Percentiles rank a stretch among this genome's conserved stretches.
Evolutionary conservation across 371 early-diverging fungal species (phyloP).

Genomic region (Syncephalastrum racemosum): DNA sequence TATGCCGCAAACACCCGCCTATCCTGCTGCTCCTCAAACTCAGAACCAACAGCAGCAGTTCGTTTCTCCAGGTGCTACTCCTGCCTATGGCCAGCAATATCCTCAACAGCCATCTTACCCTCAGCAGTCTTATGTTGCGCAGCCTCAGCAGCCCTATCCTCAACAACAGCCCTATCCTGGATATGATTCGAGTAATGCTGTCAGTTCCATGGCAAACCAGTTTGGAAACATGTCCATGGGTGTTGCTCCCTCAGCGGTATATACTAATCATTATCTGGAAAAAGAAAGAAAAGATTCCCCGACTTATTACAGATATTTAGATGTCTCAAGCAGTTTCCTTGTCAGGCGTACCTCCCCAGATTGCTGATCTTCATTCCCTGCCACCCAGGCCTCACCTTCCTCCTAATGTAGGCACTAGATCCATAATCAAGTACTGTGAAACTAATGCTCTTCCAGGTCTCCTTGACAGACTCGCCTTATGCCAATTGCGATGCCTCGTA

Average conservation of each 20-base stretch:
- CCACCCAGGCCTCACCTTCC: constrained; percentile 62
- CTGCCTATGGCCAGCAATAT: constrained; percentile 25
- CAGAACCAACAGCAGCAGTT: constrained; percentile 21
- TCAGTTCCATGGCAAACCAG: constrained; percentile 39
- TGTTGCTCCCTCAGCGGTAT: constrained; percentile 15
- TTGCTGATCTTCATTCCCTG: constrained; percentile 54
- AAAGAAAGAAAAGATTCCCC: neutral
- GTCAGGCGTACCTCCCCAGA: constrained; percentile 57
- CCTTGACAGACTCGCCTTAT: constrained; percentile 68
- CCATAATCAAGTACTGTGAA: neutral
- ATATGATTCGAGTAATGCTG: constrained; percentile 25
- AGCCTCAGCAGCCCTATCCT: constrained; percentile 19
- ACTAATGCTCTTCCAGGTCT: constrained; percentile 38
- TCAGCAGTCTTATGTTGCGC: no score
- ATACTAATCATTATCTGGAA: neutral
- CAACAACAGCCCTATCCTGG: constrained; percentile 23
- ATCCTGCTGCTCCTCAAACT: constrained; percentile 13
- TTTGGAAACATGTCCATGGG: constrained; percentile 45
- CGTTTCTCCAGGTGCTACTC: constrained; percentile 19
- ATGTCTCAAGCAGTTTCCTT: constrained; percentile 43
- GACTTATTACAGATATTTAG: constrained; percentile 5
- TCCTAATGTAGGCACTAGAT: constrained; percentile 42
- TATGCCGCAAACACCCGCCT: constrained; percentile 14
- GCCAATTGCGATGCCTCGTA: constrained; percentile 76
- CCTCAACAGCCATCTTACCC: neutral